A percentile compares a stretch with the other conserved stretches of the same genome.
Evolutionary conservation across 225 moss, liverwort and hornwort species (phyloP).

Genomic region (Rhytidiadelphus loreus): DNA sequence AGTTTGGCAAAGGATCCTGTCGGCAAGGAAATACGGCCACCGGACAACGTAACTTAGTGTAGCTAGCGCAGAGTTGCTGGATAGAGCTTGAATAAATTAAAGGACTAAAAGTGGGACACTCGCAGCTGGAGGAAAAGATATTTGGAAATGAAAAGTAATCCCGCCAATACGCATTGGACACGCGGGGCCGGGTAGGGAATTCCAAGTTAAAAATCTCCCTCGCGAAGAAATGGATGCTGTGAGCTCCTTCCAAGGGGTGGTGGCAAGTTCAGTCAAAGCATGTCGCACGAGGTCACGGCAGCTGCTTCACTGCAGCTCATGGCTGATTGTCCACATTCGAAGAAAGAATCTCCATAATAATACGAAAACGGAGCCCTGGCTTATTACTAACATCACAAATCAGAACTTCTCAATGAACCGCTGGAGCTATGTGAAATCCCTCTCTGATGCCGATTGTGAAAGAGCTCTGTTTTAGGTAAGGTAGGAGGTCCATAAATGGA

Average conservation of each 20-base stretch:
- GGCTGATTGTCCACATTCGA: too few species aligned
- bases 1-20: background rate
- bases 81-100: background rate
- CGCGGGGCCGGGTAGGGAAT: background rate
- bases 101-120: background rate
- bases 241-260: background rate
- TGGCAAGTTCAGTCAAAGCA: background rate
- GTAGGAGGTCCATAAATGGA: too few species aligned
- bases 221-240: background rate
- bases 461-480: too few species aligned
- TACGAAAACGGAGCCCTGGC: too few species aligned
- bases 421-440: too few species aligned
- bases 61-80: background rate
- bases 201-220: background rate
- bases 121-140: background rate
- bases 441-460: too few species aligned
- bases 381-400: too few species aligned
- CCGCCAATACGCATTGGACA: background rate
- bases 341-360: too few species aligned
- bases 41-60: too few species aligned
- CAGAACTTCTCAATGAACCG: too few species aligned
- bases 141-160: background rate
- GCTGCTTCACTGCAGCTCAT: too few species aligned
- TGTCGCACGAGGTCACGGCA: background rate
- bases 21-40: too few species aligned